Evolutionary conservation across 805 yeast species (phyloP), one percentile per base, ranked within the genome.

Genomic region (Barnettozyma salicaria): DNA sequence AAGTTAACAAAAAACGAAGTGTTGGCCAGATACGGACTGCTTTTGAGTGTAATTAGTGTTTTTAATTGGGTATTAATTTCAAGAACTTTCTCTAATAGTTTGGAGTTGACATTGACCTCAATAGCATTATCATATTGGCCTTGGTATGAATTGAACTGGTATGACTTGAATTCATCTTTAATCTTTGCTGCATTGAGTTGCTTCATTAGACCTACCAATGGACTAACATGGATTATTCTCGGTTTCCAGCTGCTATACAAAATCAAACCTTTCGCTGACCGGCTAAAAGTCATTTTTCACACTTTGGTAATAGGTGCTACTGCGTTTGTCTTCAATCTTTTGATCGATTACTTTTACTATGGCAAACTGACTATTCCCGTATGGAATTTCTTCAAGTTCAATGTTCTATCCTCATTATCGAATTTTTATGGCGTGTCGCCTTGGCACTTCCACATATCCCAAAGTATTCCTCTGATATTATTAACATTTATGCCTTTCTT

Each of bases 401-500:
- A 89, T 53, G 71, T 82, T n/a, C 57, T 80, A 11, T 75, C 76
- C 30, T 77, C 84, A 16, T 63, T 86, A 14, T 80, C 95, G 4
- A 66, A 74, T 4, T 88, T 89, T 50, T 92, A 92, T 59, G 99
- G 99, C 0, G 63, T 68, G 0, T 78, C 92, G 14, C 82, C 94
- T 14, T 72, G 87, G 78, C 84, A 82, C 54, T 92, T 89, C 62
- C 92, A 92, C 58, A 25, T 90, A 3, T 56, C 72, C 6, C 96
- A 92, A 60, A 94, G 85, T 7, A 41, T 92, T 1, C 98, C 98
- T 0, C 62, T 90, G 8, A 58, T 89, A 33, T 56, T 82, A 36
- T 70, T 85, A 53, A 73, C 78, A 3, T 78, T 72, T 45, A 42
- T 82, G 2, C 95, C 96, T 0, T 64, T 79, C 22, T 68, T 77